Conservation (phyloP, 768 basidiomycete genomes). For the Phylloporus sp. region DNA sequence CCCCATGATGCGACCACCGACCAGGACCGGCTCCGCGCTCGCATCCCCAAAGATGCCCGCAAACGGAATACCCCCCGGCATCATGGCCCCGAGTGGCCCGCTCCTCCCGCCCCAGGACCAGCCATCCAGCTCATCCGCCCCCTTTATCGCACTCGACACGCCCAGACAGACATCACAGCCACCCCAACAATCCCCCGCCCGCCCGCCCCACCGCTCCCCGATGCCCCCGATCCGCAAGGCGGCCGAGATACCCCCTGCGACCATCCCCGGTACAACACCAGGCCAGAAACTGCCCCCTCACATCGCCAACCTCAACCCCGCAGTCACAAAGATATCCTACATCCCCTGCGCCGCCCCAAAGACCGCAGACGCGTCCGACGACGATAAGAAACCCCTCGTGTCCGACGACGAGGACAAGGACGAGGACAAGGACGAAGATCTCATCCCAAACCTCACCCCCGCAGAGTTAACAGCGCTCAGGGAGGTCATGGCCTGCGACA, state of each 20-base stretch:
- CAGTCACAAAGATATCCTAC: slow-evolving; percentile 30
- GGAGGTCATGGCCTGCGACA: slow-evolving; percentile 36
- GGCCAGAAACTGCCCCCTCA: slow-evolving; percentile 33
- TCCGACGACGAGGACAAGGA: slow-evolving; percentile 18
- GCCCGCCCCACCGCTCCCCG: slow-evolving; percentile 22
- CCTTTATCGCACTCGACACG: slow-evolving; percentile 25
- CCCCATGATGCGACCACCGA: slow-evolving; percentile 27
- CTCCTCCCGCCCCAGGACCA: slow-evolving; percentile 36
- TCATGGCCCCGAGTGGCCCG: slow-evolving; percentile 31
- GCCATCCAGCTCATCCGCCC: slow-evolving; percentile 15
- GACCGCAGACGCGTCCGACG: slow-evolving; percentile 17
- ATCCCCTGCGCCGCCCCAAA: slow-evolving; percentile 23
- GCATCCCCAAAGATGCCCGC: slow-evolving; percentile 28
- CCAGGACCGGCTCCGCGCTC: slow-evolving; percentile 28
- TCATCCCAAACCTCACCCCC: slow-evolving; percentile 26
- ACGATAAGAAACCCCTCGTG: slow-evolving; percentile 22
- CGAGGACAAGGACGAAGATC: slow-evolving; percentile 23
- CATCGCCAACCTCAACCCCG: slow-evolving; percentile 30
- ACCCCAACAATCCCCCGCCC: slow-evolving; percentile 26
- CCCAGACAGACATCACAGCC: slow-evolving; percentile 25
- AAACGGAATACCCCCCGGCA: slow-evolving; percentile 8
- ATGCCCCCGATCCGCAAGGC: slow-evolving; percentile 20
- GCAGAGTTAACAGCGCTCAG: slow-evolving; percentile 33
- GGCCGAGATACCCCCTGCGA: slow-evolving; percentile 13
- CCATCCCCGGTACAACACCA: slow-evolving; percentile 26